Evolutionary conservation across 2,329 filamentous ascomycete genomes (phyloP).

Genomic region (Teratosphaeria destructans): DNA sequence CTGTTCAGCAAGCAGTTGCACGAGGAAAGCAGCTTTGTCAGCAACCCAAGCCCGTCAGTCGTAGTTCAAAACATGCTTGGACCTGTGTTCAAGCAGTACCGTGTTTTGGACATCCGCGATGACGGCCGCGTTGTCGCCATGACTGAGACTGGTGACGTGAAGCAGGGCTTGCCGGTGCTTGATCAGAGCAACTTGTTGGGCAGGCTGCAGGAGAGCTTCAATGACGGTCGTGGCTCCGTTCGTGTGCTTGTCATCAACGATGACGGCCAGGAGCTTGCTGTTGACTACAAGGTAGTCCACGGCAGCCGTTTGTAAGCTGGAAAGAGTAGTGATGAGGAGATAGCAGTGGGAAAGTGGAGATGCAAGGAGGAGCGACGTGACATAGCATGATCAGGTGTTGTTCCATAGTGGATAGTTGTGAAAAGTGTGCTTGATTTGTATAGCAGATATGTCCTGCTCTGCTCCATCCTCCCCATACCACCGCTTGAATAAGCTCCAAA

Average conservation of each 20-base stretch:
- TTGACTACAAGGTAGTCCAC: constrained; percentile 99
- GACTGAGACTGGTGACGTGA: constrained; percentile 98
- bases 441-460: not conserved
- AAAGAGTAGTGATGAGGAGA: not conserved
- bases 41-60: constrained; percentile 91
- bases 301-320: constrained; percentile 49
- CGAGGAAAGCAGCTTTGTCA: constrained; percentile 96
- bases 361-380: not conserved
- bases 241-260: constrained; percentile 94
- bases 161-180: constrained; percentile 86
- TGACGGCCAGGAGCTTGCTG: constrained; percentile 82
- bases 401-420: not conserved
- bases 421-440: not conserved
- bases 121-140: constrained; percentile 78
- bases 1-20: constrained; percentile 99
- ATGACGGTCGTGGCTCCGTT: constrained; percentile 84
- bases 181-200: constrained; percentile 85
- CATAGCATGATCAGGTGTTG: not conserved
- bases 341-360: not conserved
- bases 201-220: constrained; percentile 74
- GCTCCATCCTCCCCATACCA: not conserved
- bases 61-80: constrained; percentile 99
- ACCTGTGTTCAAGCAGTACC: constrained; percentile 99
- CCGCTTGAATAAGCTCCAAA: too few relatives aligned
- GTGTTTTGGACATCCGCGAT: constrained; percentile 91